Base-by-base conservation (phyloP, 2,329 filamentous ascomycete genomes). In the Penicillium sp. region DNA sequence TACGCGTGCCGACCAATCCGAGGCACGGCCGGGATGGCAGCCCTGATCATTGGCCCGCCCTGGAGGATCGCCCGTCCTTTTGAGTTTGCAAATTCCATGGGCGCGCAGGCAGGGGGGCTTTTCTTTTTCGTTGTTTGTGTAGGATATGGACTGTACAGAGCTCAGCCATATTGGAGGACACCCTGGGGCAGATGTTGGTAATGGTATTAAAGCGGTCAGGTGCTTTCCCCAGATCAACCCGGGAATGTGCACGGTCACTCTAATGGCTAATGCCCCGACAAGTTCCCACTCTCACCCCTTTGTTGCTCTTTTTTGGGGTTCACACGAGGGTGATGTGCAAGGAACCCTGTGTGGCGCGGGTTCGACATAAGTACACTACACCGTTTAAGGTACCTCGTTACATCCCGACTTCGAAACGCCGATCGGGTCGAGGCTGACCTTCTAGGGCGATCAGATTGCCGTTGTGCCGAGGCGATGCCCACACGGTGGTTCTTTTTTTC, bases 1-100 rank as follows among this genome's bases (percentile, higher is more conserved):
- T 59, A 39, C 49, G 14, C 31, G 34, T 23, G 14, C 40, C 36
- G 34, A 53, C 62, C 63, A 65, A 64, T 64, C 61, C 55, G 45
- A 47, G 45, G 48, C 36, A 37, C n/a, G 19, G 24, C 42, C 40
- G 43, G 40, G 47, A 39, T 48, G 42, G n/a, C 24, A 18, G 46
- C 42, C 34, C 37, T 56, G 54, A 54, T 53, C 45, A 65, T 65
- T 65, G 63, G 63, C 54, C 52, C 40, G 46, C 44, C 51, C 42
- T 54, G 48, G 52, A 65, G 56, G 63, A 64, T 65, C 63, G 58
- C 53, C 61, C 21, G 34, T 43, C 37, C 7, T 55, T 62, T 65
- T 60, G 54, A 61, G 53, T 65, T 63, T 59, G 23, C 8, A 29
- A 37, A 57, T 56, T 57, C 60, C 60, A 60, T 56, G 58, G 59